Evolutionary conservation across 2,329 filamentous ascomycete species (phyloP).

Genomic region (Colletotrichum ledebouriae): DNA sequence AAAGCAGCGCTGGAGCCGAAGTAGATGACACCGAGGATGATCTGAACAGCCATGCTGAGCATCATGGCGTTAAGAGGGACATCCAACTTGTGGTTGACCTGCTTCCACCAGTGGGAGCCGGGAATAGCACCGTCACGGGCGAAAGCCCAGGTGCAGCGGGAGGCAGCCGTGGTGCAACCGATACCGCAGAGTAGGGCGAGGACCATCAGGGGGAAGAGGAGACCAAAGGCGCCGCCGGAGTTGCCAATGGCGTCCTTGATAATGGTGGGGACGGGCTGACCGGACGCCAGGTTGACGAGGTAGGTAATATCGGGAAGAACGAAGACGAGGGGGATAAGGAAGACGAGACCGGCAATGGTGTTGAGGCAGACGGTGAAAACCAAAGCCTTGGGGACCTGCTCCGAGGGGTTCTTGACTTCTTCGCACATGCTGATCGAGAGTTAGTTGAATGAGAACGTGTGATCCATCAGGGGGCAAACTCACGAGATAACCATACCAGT

Average conservation of each 20-base stretch:
- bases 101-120: constrained; percentile 71
- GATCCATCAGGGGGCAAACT: constrained; percentile 50
- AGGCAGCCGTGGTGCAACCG: constrained; percentile 77
- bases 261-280: constrained; percentile 75
- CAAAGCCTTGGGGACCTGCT: constrained; percentile 81
- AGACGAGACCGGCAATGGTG: constrained; percentile 74
- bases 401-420: constrained; percentile 75
- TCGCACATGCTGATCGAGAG: constrained; percentile 73
- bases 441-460: constrained; percentile 34
- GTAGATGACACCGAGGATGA: constrained; percentile 75
- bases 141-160: constrained; percentile 78
- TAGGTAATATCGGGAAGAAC: constrained; percentile 73
- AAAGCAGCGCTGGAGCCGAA: constrained; percentile 79
- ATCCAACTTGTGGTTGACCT: constrained; percentile 72
- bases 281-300: constrained; percentile 66
- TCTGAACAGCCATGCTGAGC: constrained; percentile 75
- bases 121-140: constrained; percentile 79
- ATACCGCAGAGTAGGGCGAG: constrained; percentile 77
- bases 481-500: constrained; percentile 86
- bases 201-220: constrained; percentile 75
- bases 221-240: constrained; percentile 71
- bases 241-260: constrained; percentile 73
- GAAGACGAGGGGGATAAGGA: constrained; percentile 77
- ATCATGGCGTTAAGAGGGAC: constrained; percentile 80
- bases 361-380: constrained; percentile 77